Percentiles rank a stretch among this genome's conserved stretches.
Evolutionary conservation across 805 yeast species (phyloP).

Genomic region (Candida manassasensis): DNA sequence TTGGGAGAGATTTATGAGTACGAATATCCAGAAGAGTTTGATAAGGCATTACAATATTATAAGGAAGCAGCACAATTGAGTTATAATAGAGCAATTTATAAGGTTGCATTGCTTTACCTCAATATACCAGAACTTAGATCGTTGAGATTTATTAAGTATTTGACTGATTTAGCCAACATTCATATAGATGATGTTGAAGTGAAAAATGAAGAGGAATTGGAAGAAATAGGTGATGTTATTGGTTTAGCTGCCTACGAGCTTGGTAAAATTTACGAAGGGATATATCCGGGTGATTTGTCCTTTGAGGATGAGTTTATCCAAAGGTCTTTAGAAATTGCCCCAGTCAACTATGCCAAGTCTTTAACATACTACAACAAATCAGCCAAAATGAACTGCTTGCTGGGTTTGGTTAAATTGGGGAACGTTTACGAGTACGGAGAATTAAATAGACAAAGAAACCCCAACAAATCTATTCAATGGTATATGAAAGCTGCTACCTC

Average conservation of each 20-base stretch:
- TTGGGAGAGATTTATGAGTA: slow-evolving; percentile 37
- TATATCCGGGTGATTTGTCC: slow-evolving; percentile 39
- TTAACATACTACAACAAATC: slow-evolving; percentile 38
- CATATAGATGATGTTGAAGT: slow-evolving; percentile 31
- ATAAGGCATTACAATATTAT: slow-evolving; percentile 29
- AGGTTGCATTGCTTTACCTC: slow-evolving; percentile 34
- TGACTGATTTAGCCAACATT: slow-evolving; percentile 33
- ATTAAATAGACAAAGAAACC: slow-evolving; percentile 33
- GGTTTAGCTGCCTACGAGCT: slow-evolving; percentile 39
- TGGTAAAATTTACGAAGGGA: slow-evolving; percentile 41
- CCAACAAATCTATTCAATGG: slow-evolving; percentile 43
- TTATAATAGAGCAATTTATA: slow-evolving; percentile 42
- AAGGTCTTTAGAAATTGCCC: slow-evolving; percentile 31
- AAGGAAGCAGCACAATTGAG: slow-evolving; percentile 37
- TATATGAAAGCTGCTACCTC: slow-evolving; percentile 38
- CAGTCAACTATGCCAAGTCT: slow-evolving; percentile 40
- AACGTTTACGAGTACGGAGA: slow-evolving; percentile 41
- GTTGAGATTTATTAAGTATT: slow-evolving; percentile 29
- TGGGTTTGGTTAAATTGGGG: slow-evolving; percentile 40
- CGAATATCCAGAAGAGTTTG: slow-evolving; percentile 24
- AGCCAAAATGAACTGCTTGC: slow-evolving; percentile 35
- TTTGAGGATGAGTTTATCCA: slow-evolving; percentile 32
- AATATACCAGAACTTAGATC: slow-evolving; percentile 32
- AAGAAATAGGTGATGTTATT: slow-evolving; percentile 37
- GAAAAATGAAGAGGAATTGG: slow-evolving; percentile 31